phyloP scores from a whole-genome alignment of 345 rosid species.

The Eucalyptus sp. region DNA sequence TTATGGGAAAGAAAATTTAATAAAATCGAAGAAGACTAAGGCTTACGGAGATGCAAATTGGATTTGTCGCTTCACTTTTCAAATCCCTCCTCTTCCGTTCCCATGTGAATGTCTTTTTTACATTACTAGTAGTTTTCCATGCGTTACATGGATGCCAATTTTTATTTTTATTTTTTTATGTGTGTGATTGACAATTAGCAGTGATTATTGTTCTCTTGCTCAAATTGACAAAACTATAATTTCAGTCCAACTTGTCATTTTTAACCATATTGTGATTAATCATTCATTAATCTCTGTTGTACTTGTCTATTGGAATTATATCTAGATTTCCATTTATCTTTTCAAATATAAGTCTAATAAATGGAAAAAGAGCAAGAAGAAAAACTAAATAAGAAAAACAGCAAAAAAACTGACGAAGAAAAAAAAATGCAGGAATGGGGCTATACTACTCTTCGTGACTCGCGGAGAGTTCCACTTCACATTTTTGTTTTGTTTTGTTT shows the following conservation, averaged over 20 bases:
- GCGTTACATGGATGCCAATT: accelerated
- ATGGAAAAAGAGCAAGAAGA: neutral
- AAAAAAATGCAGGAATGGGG: neutral
- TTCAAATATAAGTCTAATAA: neutral
- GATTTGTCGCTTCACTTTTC: too few relatives aligned
- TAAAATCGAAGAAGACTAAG: neutral
- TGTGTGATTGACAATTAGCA: neutral
- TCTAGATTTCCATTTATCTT: neutral
- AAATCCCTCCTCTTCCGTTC: too few relatives aligned
- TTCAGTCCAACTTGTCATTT: neutral
- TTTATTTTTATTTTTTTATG: too few relatives aligned
- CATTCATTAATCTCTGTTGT: neutral
- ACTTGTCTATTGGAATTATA: neutral
- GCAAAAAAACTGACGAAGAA: neutral
- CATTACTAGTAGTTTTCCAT: too few relatives aligned
- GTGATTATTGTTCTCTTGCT: neutral
- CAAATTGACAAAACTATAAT: neutral
- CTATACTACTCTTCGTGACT: neutral
- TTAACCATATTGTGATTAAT: neutral
- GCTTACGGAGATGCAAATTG: too few relatives aligned
- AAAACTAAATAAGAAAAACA: neutral
- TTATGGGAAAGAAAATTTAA: neutral
- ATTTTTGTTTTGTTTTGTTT: too few relatives aligned
- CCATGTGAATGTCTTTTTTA: too few relatives aligned
- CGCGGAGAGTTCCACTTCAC: neutral